Percentiles rank a stretch among this genome's conserved stretches.
Conservation (phyloP, 768 basidiomycete species). For the Lactifluus echinatus region DNA sequence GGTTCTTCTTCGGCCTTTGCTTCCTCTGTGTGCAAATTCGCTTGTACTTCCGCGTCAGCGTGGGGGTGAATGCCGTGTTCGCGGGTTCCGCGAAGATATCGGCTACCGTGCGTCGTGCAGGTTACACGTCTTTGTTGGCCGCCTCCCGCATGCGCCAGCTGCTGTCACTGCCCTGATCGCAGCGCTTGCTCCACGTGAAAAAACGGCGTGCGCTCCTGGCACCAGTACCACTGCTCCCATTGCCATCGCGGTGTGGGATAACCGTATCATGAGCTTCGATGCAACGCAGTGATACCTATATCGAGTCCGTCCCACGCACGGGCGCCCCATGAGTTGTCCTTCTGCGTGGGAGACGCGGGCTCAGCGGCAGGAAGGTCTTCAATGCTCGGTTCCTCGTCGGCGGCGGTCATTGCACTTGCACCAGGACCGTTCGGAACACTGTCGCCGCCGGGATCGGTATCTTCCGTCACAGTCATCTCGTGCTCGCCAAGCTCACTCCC, state of each 20-base stretch:
- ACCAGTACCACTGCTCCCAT: conserved; percentile 11
- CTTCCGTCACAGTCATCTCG: background rate
- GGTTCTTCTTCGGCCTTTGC: background rate
- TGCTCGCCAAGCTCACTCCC: conserved; percentile 1
- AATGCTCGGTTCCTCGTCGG: conserved; percentile 25
- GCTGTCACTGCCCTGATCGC: background rate
- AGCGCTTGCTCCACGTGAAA: background rate
- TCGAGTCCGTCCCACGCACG: conserved; percentile 33
- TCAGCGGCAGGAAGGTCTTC: conserved; percentile 26
- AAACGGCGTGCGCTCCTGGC: background rate
- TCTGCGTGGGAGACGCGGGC: background rate
- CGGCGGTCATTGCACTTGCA: too few relatives aligned
- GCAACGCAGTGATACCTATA: conserved; percentile 29
- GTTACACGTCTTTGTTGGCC: conserved; percentile 17
- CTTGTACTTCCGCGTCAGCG: background rate
- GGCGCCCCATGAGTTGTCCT: conserved; percentile 27
- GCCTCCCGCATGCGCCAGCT: conserved; percentile 13
- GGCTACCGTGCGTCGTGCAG: conserved; percentile 24
- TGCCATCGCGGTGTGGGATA: conserved; percentile 10
- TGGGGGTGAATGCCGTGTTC: background rate
- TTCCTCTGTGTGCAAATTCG: background rate
- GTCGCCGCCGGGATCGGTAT: background rate
- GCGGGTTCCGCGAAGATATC: conserved; percentile 24
- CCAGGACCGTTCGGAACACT: background rate
- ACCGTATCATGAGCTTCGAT: conserved; percentile 18